These are phyloP conservation scores for Hypoxylon rubiginosum DNA, from an alignment of 2,329 filamentous ascomycete genomes.

Conservation along the genomic window DNA sequence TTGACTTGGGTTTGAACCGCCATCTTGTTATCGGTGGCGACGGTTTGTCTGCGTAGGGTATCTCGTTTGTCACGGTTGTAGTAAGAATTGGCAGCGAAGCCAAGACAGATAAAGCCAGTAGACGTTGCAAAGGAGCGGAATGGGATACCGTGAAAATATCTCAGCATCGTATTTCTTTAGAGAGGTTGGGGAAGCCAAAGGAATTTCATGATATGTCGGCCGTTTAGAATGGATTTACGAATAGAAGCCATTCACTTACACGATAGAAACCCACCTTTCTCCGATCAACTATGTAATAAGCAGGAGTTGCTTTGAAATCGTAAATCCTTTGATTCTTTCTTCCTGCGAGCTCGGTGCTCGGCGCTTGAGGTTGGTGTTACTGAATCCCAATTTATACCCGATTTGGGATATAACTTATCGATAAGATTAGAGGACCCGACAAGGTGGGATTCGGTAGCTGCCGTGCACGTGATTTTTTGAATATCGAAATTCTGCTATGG, in stretches of 20 bases:
- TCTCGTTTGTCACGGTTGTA: conserved; percentile 45
- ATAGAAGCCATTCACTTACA: conserved; percentile 49
- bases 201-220: conserved; percentile 31
- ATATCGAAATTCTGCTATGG: conserved; percentile 38
- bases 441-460: conserved; percentile 6
- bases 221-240: conserved; percentile 21
- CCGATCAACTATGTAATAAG: conserved; percentile 42
- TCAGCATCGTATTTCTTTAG: conserved; percentile 43
- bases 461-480: conserved; percentile 32
- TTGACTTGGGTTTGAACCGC: conserved; percentile 50
- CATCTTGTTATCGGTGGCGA: conserved; percentile 44
- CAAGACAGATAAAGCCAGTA: conserved; percentile 42
- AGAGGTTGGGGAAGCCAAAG: conserved; percentile 13
- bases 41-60: conserved; percentile 6
- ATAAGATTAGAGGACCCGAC: conserved; percentile 19
- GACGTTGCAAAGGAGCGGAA: conserved; percentile 45
- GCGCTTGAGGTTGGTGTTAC: conserved; percentile 26
- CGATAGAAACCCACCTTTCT: conserved; percentile 39
- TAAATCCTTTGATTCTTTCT: no score
- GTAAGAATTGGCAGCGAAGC: conserved; percentile 45
- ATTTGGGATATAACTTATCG: conserved; percentile 20
- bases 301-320: conserved; percentile 57
- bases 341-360: conserved; percentile 36
- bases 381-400: neutral
- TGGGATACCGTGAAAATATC: conserved; percentile 45